Conservation (phyloP, 257 asterid species). For the Gentiana dahurica region DNA sequence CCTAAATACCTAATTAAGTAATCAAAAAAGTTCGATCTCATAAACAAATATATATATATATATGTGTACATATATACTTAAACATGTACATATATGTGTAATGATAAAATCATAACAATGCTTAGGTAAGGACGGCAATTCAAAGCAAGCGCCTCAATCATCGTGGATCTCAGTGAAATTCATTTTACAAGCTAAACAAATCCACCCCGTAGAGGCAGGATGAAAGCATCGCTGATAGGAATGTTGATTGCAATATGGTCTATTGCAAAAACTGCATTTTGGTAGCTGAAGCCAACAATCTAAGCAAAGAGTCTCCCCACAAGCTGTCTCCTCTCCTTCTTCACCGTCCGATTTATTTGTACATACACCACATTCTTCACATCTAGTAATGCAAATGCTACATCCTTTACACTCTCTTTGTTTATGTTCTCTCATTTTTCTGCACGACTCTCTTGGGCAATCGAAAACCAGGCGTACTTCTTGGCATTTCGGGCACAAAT, state of each 20-base stretch:
- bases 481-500: conserved; percentile 43
- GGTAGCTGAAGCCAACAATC: conserved; percentile 71
- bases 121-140: too few relatives aligned
- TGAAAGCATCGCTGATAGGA: conserved; percentile 19
- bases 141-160: too few relatives aligned
- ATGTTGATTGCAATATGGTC: conserved; percentile 59
- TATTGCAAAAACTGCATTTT: conserved; percentile 63
- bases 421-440: conserved; percentile 9
- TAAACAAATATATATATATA: too few relatives aligned
- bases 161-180: conserved; percentile 1
- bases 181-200: conserved; percentile 38
- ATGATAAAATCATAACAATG: too few relatives aligned
- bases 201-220: conserved; percentile 24
- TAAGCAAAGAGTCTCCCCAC: conserved; percentile 46
- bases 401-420: conserved; percentile 43
- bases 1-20: too few relatives aligned
- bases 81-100: too few relatives aligned
- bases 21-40: too few relatives aligned
- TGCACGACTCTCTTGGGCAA: conserved; percentile 41
- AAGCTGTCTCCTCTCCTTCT: conserved; percentile 36
- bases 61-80: too few relatives aligned
- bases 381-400: conserved; percentile 41
- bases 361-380: conserved; percentile 71
- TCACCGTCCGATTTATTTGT: conserved; percentile 25
- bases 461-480: conserved; percentile 44